Conservation (phyloP, 371 early-diverging fungal species). For the Mortierella sp. region DNA sequence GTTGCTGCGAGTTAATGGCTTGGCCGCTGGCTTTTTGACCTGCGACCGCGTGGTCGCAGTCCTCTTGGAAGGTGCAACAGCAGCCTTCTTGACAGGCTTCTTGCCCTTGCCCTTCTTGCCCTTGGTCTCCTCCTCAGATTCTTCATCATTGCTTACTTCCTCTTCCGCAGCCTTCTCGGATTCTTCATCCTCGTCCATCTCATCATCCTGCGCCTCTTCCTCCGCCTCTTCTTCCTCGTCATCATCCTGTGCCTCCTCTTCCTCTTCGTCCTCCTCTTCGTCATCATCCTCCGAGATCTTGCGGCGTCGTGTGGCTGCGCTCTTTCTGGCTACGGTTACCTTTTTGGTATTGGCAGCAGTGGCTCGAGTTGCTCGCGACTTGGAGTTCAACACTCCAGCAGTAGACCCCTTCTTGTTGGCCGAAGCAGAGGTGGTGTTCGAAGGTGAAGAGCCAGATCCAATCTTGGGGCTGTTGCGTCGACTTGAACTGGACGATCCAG, state of each 20-base stretch:
- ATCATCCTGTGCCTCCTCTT: slow-evolving; percentile 30
- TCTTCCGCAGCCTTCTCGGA: slow-evolving; percentile 22
- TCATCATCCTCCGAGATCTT: slow-evolving; percentile 46
- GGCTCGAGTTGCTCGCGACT: slow-evolving; percentile 20
- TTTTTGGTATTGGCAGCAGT: slow-evolving; percentile 16
- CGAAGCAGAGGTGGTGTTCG: slow-evolving; percentile 3
- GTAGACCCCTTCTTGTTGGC: slow-evolving; percentile 12
- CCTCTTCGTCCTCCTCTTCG: slow-evolving; percentile 38
- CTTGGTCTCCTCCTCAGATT: slow-evolving; percentile 8
- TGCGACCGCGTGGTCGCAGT: slow-evolving; percentile 10
- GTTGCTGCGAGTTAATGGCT: slow-evolving; percentile 12
- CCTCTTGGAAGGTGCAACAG: slow-evolving; percentile 9
- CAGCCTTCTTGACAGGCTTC: slow-evolving; percentile 16
- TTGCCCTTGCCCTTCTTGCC: slow-evolving; percentile 23
- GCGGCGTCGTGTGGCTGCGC: slow-evolving; percentile 25
- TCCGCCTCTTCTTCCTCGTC: slow-evolving; percentile 38
- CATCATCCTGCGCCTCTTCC: slow-evolving; percentile 27
- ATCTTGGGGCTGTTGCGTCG: slow-evolving; percentile 55
- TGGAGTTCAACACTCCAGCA: slow-evolving; percentile 36
- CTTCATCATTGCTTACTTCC: slow-evolving; percentile 26
- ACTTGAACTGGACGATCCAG: slow-evolving; percentile 38
- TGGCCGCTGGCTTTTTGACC: slow-evolving; percentile 24
- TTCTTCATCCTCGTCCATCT: slow-evolving; percentile 22
- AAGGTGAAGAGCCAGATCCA: slow-evolving; percentile 12
- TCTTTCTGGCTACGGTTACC: slow-evolving; percentile 16